phyloP scores from a whole-genome alignment of 805 yeast genomes.

The Candida namnaoensis region DNA sequence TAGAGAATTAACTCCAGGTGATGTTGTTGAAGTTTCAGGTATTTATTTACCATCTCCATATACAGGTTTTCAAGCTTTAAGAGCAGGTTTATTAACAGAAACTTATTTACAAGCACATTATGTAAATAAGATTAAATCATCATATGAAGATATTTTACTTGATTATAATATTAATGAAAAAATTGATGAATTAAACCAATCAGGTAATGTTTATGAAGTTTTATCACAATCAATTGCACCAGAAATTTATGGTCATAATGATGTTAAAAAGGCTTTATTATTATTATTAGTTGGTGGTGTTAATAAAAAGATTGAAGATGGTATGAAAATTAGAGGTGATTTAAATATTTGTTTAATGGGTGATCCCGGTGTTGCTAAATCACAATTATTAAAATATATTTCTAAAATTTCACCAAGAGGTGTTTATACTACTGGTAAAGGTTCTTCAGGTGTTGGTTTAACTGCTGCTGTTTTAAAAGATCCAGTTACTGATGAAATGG shows the following conservation, averaged over 20 bases:
- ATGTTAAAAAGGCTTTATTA: constrained; percentile 85
- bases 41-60: constrained; percentile 90
- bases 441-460: constrained; percentile 97
- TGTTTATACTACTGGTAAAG: constrained; percentile 96
- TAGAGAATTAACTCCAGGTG: constrained; percentile 87
- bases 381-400: constrained; percentile 87
- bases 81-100: constrained; percentile 90
- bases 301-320: constrained; percentile 90
- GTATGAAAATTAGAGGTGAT: constrained; percentile 96
- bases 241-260: constrained; percentile 90
- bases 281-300: constrained; percentile 91
- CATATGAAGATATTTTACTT: constrained; percentile 59
- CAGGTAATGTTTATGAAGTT: constrained; percentile 70
- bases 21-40: constrained; percentile 87
- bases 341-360: constrained; percentile 96
- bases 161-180: constrained; percentile 46
- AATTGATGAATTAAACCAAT: constrained; percentile 43
- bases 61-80: constrained; percentile 88
- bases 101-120: constrained; percentile 86
- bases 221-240: constrained; percentile 92
- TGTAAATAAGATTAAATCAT: constrained; percentile 81
- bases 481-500: constrained; percentile 98
- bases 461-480: constrained; percentile 99
- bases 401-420: constrained; percentile 93
- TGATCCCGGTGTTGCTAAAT: constrained; percentile 99